Conservation (phyloP, 2,329 filamentous ascomycete species). For the Dactylellina parvicollis region DNA sequence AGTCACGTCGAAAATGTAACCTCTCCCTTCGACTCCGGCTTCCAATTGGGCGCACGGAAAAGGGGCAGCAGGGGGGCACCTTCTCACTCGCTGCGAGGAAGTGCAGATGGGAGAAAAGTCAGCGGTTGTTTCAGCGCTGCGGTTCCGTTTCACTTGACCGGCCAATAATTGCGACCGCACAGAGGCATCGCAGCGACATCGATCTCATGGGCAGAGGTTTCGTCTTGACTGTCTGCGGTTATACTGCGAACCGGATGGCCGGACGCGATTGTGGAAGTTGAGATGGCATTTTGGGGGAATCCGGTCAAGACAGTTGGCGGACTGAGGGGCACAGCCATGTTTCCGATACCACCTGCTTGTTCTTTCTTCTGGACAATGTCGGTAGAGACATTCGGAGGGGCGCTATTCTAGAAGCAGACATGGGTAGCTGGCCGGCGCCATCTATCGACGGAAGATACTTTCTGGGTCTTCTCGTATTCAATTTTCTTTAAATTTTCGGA, state of each 20-base stretch:
- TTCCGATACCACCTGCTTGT: background rate
- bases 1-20: slow-evolving; percentile 29
- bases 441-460: background rate
- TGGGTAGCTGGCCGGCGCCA: too few relatives aligned
- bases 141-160: slow-evolving; percentile 33
- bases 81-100: slow-evolving; percentile 3
- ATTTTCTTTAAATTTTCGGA: background rate
- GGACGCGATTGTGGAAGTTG: slow-evolving; percentile 9
- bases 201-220: background rate
- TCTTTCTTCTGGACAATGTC: too few relatives aligned
- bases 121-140: slow-evolving; percentile 42
- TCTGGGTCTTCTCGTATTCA: background rate
- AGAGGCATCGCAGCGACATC: background rate
- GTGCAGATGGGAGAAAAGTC: slow-evolving; percentile 12
- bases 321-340: background rate
- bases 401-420: too few relatives aligned
- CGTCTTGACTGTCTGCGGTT: slow-evolving; percentile 32
- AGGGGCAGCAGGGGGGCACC: slow-evolving; percentile 24
- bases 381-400: too few relatives aligned
- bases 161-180: too few relatives aligned
- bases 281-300: background rate
- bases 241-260: background rate
- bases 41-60: slow-evolving; percentile 28
- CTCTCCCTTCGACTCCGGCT: background rate
- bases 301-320: background rate